A percentile compares a stretch with the other conserved stretches of the same genome.
Evolutionary conservation across 1,139 yeast genomes (phyloP).

Genomic region (Yamadazyma oceani): DNA sequence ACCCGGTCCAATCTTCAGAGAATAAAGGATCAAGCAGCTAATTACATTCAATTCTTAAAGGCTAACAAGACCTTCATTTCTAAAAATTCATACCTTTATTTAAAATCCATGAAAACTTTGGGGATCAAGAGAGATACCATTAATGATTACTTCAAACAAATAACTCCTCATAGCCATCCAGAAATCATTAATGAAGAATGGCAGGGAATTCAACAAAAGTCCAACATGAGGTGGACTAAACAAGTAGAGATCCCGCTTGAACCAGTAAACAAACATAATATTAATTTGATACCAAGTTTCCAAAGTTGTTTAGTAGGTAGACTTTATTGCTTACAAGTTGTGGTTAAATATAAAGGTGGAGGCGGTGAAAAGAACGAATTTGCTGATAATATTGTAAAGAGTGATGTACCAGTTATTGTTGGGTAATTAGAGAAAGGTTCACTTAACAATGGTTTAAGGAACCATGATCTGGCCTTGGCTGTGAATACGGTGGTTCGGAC

Average conservation of each 20-base stretch:
- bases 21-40: conserved; percentile 35
- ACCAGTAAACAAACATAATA: conserved; percentile 37
- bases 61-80: conserved; percentile 34
- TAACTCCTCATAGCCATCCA: conserved; percentile 23
- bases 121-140: conserved; percentile 45
- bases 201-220: conserved; percentile 24
- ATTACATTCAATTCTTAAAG: conserved; percentile 36
- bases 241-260: conserved; percentile 31
- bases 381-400: conserved; percentile 34
- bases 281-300: conserved; percentile 43
- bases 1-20: conserved; percentile 38
- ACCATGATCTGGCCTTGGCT: too few relatives aligned
- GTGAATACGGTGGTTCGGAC: too few relatives aligned
- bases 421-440: conserved; percentile 26
- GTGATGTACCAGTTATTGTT: conserved; percentile 44
- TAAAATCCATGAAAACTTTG: conserved; percentile 40
- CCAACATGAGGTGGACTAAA: conserved; percentile 28
- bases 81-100: conserved; percentile 34
- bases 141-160: conserved; percentile 34
- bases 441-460: too few relatives aligned
- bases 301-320: conserved; percentile 48
- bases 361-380: conserved; percentile 35
- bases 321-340: conserved; percentile 41
- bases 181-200: conserved; percentile 28
- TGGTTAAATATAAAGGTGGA: conserved; percentile 40